These are phyloP conservation scores for Acacia crassicarpa DNA, from an alignment of 306 rosid species.

Conservation along the genomic window DNA sequence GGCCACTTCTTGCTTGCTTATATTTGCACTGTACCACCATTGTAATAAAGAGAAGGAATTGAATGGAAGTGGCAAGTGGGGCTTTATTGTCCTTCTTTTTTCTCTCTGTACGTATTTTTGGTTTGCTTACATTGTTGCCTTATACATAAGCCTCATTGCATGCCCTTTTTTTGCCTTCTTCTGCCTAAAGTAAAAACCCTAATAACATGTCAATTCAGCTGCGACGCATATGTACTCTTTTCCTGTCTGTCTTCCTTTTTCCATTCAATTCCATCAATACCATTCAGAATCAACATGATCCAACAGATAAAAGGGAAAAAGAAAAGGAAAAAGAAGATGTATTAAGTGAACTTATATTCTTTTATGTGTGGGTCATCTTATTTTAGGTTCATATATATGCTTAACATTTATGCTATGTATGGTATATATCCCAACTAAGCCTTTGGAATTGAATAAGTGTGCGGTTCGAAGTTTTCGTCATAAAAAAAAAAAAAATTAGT, in stretches of 20 bases:
- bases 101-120: too few relatives aligned
- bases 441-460: not conserved
- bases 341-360: not conserved
- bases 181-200: not conserved
- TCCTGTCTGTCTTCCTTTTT: not conserved
- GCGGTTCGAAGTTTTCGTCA: not conserved
- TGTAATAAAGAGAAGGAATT: not conserved
- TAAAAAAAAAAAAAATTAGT: not conserved
- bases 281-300: not conserved
- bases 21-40: not conserved
- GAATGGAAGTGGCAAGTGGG: slow-evolving; percentile 27
- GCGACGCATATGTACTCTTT: not conserved
- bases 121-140: not conserved
- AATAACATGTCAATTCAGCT: not conserved
- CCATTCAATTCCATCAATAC: not conserved
- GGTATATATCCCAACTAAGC: not conserved
- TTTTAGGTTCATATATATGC: not conserved
- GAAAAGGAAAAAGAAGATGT: not conserved
- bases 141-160: not conserved
- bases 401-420: not conserved
- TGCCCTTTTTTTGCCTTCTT: not conserved
- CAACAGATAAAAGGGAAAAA: not conserved
- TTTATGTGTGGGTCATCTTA: not conserved
- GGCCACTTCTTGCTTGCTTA: slow-evolving; percentile 1
- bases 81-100: not conserved